Evolutionary conservation across 2,329 filamentous ascomycete genomes (phyloP).

Genomic region (Fusarium sp.): DNA sequence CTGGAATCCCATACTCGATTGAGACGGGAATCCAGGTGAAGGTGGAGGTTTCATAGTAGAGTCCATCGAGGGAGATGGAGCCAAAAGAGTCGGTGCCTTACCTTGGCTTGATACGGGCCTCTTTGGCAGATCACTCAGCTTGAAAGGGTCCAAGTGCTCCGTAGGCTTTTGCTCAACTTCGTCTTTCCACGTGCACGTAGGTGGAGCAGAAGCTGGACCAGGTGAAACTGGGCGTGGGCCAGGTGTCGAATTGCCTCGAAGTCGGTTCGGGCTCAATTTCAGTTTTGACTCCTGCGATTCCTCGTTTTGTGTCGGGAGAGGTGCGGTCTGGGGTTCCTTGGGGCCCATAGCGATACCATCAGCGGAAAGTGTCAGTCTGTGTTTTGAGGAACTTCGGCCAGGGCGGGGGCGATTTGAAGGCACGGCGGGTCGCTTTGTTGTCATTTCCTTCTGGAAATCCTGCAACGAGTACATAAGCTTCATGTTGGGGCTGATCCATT

Average conservation of each 20-base stretch:
- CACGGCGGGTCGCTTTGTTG: slow-evolving; percentile 62
- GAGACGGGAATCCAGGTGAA: slow-evolving; percentile 60
- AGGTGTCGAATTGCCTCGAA: slow-evolving; percentile 67
- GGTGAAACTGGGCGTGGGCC: slow-evolving; percentile 66
- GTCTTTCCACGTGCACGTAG: slow-evolving; percentile 71
- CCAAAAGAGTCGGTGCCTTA: slow-evolving; percentile 19
- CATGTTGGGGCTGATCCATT: slow-evolving; percentile 94
- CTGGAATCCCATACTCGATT: slow-evolving; percentile 59
- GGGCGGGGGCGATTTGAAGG: slow-evolving; percentile 64
- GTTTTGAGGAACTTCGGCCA: slow-evolving; percentile 70
- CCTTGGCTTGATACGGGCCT: slow-evolving; percentile 55
- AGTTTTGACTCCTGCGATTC: slow-evolving; percentile 57
- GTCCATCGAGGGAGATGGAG: slow-evolving; percentile 36
- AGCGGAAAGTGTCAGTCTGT: slow-evolving; percentile 71
- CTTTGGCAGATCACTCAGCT: slow-evolving; percentile 48
- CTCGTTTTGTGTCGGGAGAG: slow-evolving; percentile 67
- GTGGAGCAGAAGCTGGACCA: slow-evolving; percentile 76
- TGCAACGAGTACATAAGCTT: slow-evolving; percentile 90
- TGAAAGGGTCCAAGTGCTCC: slow-evolving; percentile 39
- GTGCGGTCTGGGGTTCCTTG: slow-evolving; percentile 72
- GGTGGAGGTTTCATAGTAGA: slow-evolving; percentile 57
- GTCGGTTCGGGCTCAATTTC: slow-evolving; percentile 59
- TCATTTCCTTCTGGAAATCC: slow-evolving; percentile 78
- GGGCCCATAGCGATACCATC: slow-evolving; percentile 67
- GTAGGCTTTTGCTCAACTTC: slow-evolving; percentile 57